Conservation (phyloP, 768 basidiomycete species). For the Trametes villosa region DNA sequence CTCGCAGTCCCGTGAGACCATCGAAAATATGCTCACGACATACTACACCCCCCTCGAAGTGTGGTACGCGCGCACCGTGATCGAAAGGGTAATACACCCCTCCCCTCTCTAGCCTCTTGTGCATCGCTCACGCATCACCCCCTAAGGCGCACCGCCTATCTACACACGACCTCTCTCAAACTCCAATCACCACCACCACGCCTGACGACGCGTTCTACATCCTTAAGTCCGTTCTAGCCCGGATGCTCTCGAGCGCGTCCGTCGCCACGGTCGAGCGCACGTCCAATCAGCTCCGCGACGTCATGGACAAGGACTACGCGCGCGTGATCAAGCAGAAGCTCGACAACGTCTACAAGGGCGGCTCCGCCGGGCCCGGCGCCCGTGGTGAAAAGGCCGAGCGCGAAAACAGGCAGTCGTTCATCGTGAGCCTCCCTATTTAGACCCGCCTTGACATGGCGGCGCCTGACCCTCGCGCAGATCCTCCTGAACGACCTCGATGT, state of each 20-base stretch:
- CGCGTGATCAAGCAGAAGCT: constrained; percentile 82
- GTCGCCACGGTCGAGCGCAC: constrained; percentile 59
- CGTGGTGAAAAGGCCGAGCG: constrained; percentile 75
- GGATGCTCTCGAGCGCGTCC: constrained; percentile 81
- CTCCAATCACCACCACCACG: constrained; percentile 68
- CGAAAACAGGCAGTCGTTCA: constrained; percentile 79
- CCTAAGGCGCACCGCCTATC: constrained; percentile 87
- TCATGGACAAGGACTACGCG: constrained; percentile 84
- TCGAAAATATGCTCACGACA: constrained; percentile 66
- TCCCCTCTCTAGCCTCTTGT: too few species aligned
- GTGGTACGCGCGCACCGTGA: constrained; percentile 86
- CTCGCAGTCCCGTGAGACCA: constrained; percentile 58
- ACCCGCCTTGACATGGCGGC: neutral
- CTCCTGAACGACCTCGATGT: constrained; percentile 94
- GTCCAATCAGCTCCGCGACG: constrained; percentile 64
- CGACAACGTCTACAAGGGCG: constrained; percentile 81
- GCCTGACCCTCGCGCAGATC: constrained; percentile 51
- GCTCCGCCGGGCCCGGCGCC: constrained; percentile 43
- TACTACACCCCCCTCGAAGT: constrained; percentile 91
- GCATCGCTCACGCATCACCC: neutral
- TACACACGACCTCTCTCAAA: constrained; percentile 66
- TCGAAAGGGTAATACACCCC: constrained; percentile 74
- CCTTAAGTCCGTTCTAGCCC: constrained; percentile 78
- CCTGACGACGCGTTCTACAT: constrained; percentile 98
- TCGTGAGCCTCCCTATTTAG: constrained; percentile 62